phyloP scores from a whole-genome alignment of 2,329 filamentous ascomycete species.

The Pestalotiopsis sp. region DNA sequence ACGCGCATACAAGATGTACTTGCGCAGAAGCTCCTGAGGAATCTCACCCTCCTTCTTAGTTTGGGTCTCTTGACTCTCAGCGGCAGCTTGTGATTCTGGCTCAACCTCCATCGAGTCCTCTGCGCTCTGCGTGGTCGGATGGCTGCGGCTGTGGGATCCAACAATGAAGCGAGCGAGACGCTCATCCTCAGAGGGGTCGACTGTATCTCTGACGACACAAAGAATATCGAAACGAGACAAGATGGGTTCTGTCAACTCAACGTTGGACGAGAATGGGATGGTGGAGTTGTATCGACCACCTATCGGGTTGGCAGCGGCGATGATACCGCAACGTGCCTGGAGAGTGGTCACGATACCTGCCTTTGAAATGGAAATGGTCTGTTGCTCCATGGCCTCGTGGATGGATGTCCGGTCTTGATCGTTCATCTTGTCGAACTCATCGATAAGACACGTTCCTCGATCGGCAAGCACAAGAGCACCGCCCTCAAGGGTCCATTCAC shows the following conservation, averaged over 20 bases:
- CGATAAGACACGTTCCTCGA: constrained; percentile 91
- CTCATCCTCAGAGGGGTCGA: constrained; percentile 91
- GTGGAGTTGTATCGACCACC: constrained; percentile 96
- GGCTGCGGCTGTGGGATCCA: constrained; percentile 88
- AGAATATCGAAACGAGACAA: constrained; percentile 97
- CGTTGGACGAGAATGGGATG: constrained; percentile 93
- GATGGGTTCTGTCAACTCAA: constrained; percentile 96
- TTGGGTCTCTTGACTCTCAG: constrained; percentile 29
- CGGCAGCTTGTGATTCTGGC: constrained; percentile 47
- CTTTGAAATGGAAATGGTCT: constrained; percentile 98
- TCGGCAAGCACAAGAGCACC: constrained; percentile 94
- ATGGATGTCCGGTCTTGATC: constrained; percentile 98
- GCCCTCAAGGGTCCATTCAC: constrained; percentile 96
- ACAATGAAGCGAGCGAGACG: constrained; percentile 93
- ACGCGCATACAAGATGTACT: constrained; percentile 95
- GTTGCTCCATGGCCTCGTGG: constrained; percentile 99
- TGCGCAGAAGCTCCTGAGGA: constrained; percentile 85
- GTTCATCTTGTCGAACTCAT: constrained; percentile 99
- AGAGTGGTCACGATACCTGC: constrained; percentile 97
- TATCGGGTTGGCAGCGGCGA: constrained; percentile 95
- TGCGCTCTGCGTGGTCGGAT: constrained; percentile 58
- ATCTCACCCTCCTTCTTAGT: constrained; percentile 68
- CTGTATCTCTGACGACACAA: constrained; percentile 92
- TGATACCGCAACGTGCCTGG: constrained; percentile 93
- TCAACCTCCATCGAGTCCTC: constrained; percentile 66